Evolutionary conservation across 768 basidiomycete species (phyloP).

Genomic region (Boletus speciosus): DNA sequence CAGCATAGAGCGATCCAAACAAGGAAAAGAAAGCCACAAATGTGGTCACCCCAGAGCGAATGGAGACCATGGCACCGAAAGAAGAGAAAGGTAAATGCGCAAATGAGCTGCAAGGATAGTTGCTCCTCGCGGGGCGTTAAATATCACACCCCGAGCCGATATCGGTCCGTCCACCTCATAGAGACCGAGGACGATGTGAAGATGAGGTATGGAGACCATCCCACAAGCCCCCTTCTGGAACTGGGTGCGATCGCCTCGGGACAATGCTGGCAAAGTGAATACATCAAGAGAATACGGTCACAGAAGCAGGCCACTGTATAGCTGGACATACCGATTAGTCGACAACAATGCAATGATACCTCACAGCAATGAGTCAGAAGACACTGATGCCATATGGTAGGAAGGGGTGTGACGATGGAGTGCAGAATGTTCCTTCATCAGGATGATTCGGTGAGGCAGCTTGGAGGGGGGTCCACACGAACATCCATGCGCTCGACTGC

Average conservation of each 20-base stretch:
- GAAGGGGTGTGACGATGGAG: not conserved
- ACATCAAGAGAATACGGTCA: conserved; percentile 3
- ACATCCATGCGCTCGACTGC: not conserved
- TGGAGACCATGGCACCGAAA: conserved; percentile 11
- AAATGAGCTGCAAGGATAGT: not conserved
- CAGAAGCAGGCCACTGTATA: not conserved
- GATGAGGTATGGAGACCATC: not conserved
- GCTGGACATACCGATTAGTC: not conserved
- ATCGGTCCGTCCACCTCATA: not conserved
- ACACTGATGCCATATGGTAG: not conserved
- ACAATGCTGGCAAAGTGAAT: not conserved
- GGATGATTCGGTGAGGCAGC: not conserved
- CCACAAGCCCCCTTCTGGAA: not conserved
- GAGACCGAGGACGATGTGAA: conserved; percentile 3
- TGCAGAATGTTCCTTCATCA: not conserved
- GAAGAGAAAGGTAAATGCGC: not conserved
- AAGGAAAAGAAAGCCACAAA: conserved; percentile 4
- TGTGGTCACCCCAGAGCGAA: conserved; percentile 5
- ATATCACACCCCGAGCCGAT: conserved; percentile 10
- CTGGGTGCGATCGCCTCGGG: not conserved
- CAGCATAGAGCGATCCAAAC: conserved; percentile 8
- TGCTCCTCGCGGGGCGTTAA: conserved; percentile 6
- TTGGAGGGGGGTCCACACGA: not conserved
- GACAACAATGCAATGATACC: not conserved
- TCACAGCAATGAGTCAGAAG: not conserved